Conservation (phyloP, 495 filamentous ascomycete genomes). For the Trichoderma reesei region DNA sequence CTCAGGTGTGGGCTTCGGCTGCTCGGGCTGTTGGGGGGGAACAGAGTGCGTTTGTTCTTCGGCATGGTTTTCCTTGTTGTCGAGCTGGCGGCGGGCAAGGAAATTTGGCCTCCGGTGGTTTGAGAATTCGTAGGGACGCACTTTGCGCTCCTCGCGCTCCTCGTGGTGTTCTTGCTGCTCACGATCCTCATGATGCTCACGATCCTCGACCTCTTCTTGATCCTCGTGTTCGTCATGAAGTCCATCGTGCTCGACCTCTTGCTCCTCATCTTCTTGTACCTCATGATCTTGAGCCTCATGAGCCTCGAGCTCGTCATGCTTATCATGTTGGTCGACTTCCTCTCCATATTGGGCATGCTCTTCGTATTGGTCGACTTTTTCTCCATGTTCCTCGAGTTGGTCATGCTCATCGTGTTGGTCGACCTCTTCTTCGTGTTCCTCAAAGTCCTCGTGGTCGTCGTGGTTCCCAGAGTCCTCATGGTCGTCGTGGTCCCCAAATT, state of each 20-base stretch:
- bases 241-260: not conserved
- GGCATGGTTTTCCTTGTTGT: no score
- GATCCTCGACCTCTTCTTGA: not conserved
- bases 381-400: not conserved
- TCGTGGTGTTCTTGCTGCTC: not conserved
- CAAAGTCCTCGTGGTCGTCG: not conserved
- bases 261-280: not conserved
- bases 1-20: conserved; percentile 10
- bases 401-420: not conserved
- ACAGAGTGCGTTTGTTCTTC: conserved; percentile 9
- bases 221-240: not conserved
- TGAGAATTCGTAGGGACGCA: not conserved
- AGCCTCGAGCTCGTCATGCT: not conserved
- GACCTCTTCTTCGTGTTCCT: not conserved
- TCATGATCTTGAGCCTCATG: not conserved
- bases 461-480: not conserved
- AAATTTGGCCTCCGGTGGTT: not conserved
- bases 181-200: not conserved
- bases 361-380: not conserved
- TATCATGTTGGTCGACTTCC: not conserved
- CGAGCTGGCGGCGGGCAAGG: no score
- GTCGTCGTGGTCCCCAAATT: not conserved
- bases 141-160: not conserved
- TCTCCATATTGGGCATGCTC: not conserved
- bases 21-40: conserved; percentile 25